phyloP scores from a whole-genome alignment of 2,329 filamentous ascomycete genomes.

The Teratosphaeria pseudoeucalypti region DNA sequence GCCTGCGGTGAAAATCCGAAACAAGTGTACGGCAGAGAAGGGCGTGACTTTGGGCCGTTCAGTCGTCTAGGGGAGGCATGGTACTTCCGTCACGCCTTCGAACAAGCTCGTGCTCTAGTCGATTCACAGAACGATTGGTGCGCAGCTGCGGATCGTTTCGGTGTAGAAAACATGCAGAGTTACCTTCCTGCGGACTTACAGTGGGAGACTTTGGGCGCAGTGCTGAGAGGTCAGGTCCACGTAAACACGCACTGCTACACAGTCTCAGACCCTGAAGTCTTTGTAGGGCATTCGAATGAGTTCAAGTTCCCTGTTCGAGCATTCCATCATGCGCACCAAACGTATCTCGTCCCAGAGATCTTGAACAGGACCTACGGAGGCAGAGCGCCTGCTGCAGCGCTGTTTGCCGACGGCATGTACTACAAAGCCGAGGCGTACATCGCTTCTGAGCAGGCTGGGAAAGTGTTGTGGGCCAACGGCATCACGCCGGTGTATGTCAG shows the following conservation, averaged over 20 bases:
- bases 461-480: slow-evolving; percentile 53
- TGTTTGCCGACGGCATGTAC: slow-evolving; percentile 64
- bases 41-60: slow-evolving; percentile 43
- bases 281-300: slow-evolving; percentile 61
- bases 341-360: slow-evolving; percentile 55
- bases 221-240: slow-evolving; percentile 55
- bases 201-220: slow-evolving; percentile 54
- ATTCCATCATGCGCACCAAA: slow-evolving; percentile 61
- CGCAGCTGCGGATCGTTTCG: slow-evolving; percentile 41
- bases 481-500: slow-evolving; percentile 59
- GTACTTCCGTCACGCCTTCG: slow-evolving; percentile 58
- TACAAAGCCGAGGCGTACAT: slow-evolving; percentile 57
- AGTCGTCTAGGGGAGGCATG: slow-evolving; percentile 60
- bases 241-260: slow-evolving; percentile 64
- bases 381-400: slow-evolving; percentile 40
- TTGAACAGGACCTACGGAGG: slow-evolving; percentile 31
- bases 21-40: slow-evolving; percentile 44
- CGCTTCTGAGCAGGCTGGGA: slow-evolving; percentile 56
- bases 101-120: slow-evolving; percentile 48
- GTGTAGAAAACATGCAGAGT: slow-evolving; percentile 40
- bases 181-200: slow-evolving; percentile 54
- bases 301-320: slow-evolving; percentile 57
- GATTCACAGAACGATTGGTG: slow-evolving; percentile 61
- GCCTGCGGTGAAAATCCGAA: slow-evolving; percentile 38
- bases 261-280: slow-evolving; percentile 56